Percentiles rank a stretch among this genome's conserved stretches.
These are phyloP conservation scores for Myriangium duriaei DNA, from an alignment of 2,329 filamentous ascomycete species.

Conservation along the genomic window DNA sequence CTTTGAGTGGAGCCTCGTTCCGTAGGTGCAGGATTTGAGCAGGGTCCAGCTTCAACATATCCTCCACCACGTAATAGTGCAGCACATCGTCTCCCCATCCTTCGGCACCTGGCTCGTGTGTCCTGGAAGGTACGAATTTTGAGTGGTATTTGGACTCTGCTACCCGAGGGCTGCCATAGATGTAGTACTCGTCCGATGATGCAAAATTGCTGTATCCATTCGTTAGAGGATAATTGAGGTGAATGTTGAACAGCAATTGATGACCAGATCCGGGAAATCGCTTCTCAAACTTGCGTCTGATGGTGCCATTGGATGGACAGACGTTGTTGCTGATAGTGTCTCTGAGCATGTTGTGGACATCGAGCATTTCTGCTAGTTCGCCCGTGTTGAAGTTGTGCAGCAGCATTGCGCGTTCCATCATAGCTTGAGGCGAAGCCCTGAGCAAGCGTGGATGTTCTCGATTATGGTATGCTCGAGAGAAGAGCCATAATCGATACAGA, in stretches of 20 bases:
- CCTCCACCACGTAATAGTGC: conserved; percentile 52
- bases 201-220: conserved; percentile 18
- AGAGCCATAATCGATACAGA: conserved; percentile 50
- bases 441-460: conserved; percentile 37
- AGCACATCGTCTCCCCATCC: conserved; percentile 53
- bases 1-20: conserved; percentile 43
- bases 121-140: conserved; percentile 11
- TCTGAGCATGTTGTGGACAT: conserved; percentile 42
- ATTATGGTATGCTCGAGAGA: conserved; percentile 46
- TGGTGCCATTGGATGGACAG: conserved; percentile 49
- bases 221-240: conserved; percentile 36
- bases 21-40: conserved; percentile 46
- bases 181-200: conserved; percentile 9
- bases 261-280: conserved; percentile 39
- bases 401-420: conserved; percentile 41
- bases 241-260: conserved; percentile 41
- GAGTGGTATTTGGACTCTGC: conserved; percentile 10
- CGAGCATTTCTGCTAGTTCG: conserved; percentile 48
- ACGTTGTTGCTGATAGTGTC: conserved; percentile 46
- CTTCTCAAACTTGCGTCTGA: conserved; percentile 46
- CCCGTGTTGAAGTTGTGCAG: conserved; percentile 46
- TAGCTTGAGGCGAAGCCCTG: conserved; percentile 33
- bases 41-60: conserved; percentile 52
- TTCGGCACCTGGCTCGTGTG: conserved; percentile 37
- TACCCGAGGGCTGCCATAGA: conserved; percentile 1